Percentiles rank a stretch among this genome's conserved stretches.
phyloP scores from a whole-genome alignment of 306 rosid genomes.

The Pyrus bretschneideri region DNA sequence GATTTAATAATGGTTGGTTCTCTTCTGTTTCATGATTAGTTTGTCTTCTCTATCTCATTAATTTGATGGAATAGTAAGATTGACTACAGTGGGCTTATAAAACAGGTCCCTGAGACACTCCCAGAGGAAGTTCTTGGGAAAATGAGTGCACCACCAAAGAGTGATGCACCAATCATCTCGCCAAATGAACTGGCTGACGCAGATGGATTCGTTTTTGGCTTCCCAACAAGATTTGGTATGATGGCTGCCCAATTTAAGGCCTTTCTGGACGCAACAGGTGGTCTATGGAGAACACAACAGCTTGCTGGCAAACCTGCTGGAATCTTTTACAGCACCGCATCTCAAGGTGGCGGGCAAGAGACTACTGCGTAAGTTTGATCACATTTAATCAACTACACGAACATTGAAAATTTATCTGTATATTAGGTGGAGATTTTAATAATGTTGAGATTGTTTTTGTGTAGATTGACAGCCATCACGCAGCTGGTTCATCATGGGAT shows the following conservation, averaged over 20 bases:
- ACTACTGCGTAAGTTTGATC: conserved; percentile 80
- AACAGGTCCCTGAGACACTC: conserved; percentile 85
- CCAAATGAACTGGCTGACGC: conserved; percentile 76
- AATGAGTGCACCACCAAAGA: conserved; percentile 97
- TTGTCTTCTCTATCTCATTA: neutral
- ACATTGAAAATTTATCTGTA: neutral
- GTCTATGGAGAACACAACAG: conserved; percentile 79
- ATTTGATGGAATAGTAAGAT: neutral
- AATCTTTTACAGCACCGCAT: conserved; percentile 86
- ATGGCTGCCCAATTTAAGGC: conserved; percentile 98
- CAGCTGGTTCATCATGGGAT: conserved; percentile 95
- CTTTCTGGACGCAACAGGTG: conserved; percentile 83
- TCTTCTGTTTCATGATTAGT: neutral
- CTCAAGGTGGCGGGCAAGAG: conserved; percentile 98
- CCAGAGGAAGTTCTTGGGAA: conserved; percentile 65
- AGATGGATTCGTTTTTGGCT: conserved; percentile 83
- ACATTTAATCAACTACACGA: neutral
- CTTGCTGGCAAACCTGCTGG: conserved; percentile 98
- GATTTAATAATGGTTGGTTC: neutral
- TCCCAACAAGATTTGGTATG: conserved; percentile 97
- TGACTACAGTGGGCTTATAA: conserved; percentile 18
- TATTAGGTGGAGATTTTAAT: neutral
- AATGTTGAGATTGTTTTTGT: conserved; percentile 1
- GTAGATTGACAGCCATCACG: conserved; percentile 88
- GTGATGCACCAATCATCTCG: conserved; percentile 62